These are phyloP conservation scores for Cyberlindnera saturnus DNA, from an alignment of 805 yeast genomes.

Conservation along the genomic window DNA sequence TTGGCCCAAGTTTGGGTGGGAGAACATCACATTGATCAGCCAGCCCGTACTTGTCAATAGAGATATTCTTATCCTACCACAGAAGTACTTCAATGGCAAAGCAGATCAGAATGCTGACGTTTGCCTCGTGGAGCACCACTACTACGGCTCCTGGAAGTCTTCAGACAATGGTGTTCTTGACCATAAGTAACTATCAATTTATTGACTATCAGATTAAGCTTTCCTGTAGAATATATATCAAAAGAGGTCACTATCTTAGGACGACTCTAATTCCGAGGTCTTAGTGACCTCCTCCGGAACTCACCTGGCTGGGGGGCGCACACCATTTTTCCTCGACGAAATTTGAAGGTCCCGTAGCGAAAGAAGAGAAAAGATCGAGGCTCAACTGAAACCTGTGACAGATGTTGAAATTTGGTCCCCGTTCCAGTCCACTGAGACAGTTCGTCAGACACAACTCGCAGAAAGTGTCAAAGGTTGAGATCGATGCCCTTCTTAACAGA, in stretches of 20 bases:
- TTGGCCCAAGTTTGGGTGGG: slow-evolving; percentile 17
- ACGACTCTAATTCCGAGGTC: too few species aligned
- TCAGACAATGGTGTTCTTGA: slow-evolving; percentile 1
- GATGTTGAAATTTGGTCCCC: too few species aligned
- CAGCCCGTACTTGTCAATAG: slow-evolving; percentile 13
- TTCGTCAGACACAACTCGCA: slow-evolving; percentile 2
- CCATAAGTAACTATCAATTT: too few species aligned
- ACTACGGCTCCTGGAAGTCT: slow-evolving; percentile 14
- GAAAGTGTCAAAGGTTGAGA: not conserved
- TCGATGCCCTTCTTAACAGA: slow-evolving; percentile 7
- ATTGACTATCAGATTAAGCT: too few species aligned
- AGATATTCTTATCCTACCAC: slow-evolving; percentile 16
- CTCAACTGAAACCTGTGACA: too few species aligned
- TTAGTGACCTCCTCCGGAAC: too few species aligned
- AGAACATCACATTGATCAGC: slow-evolving; percentile 14
- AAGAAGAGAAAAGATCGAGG: too few species aligned
- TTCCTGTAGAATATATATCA: too few species aligned
- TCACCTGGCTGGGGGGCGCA: too few species aligned
- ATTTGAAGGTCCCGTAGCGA: too few species aligned
- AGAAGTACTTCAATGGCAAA: slow-evolving; percentile 14
- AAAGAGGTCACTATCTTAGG: too few species aligned
- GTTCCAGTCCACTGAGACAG: not conserved
- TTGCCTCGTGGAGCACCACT: slow-evolving; percentile 12
- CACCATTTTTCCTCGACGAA: too few species aligned
- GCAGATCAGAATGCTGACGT: slow-evolving; percentile 3